Percentiles rank a stretch among this genome's conserved stretches.
Evolutionary conservation across 768 basidiomycete species (phyloP).

Genomic region (Trametes meyenii): DNA sequence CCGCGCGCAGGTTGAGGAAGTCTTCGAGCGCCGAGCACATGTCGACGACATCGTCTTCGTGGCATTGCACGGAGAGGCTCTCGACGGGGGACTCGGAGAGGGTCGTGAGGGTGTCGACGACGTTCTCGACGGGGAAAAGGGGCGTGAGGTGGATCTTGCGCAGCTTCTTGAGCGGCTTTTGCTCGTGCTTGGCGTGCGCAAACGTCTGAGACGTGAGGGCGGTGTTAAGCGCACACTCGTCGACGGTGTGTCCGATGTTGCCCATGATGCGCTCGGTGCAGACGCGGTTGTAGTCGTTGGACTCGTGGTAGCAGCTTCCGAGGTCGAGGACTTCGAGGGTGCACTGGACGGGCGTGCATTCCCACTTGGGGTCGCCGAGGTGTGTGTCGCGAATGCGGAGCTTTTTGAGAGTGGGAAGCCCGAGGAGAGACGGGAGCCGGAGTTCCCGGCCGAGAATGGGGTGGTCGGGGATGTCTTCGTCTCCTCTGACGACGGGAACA

Average conservation of each 20-base stretch:
- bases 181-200: conserved; percentile 36
- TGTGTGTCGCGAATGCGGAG: conserved; percentile 73
- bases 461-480: conserved; percentile 58
- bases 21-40: conserved; percentile 57
- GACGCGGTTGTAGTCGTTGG: conserved; percentile 52
- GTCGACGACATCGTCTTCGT: conserved; percentile 65
- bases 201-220: conserved; percentile 46
- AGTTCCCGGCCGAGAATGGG: conserved; percentile 57
- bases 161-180: conserved; percentile 53
- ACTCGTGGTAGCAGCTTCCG: conserved; percentile 54
- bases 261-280: conserved; percentile 66
- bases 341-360: conserved; percentile 52
- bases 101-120: conserved; percentile 60
- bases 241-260: conserved; percentile 55
- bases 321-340: conserved; percentile 60
- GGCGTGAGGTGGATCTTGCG: conserved; percentile 62
- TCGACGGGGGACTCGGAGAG: conserved; percentile 64
- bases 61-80: conserved; percentile 58
- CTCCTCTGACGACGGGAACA: conserved; percentile 63
- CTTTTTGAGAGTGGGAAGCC: conserved; percentile 59
- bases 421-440: conserved; percentile 65
- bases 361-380: conserved; percentile 64
- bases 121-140: conserved; percentile 61
- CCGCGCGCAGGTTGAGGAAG: conserved; percentile 55
- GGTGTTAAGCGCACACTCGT: conserved; percentile 54